These are phyloP conservation scores for Cutaneotrichosporon curvatum DNA, from an alignment of 1,284 basidiomycete genomes.

Conservation along the genomic window DNA sequence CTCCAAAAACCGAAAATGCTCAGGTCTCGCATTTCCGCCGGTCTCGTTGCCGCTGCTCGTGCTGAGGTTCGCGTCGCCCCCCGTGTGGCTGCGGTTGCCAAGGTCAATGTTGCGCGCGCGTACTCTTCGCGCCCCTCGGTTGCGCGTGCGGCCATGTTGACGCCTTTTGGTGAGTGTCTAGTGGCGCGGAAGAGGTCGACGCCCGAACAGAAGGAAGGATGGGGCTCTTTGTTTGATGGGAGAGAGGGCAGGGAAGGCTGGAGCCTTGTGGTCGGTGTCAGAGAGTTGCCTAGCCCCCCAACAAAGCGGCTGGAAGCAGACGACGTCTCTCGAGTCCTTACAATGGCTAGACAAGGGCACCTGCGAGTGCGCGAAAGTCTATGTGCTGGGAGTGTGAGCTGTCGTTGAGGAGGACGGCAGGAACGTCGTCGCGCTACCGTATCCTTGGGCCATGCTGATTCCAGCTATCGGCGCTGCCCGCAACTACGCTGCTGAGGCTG, in stretches of 20 bases:
- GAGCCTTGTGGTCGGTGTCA: too few relatives aligned
- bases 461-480: constrained; percentile 22
- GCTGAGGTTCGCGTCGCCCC: constrained; percentile 21
- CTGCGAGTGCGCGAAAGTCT: too few relatives aligned
- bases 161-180: constrained; percentile 4
- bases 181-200: background rate
- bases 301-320: too few relatives aligned
- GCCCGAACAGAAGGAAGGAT: too few relatives aligned
- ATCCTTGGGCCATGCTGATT: background rate
- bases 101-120: constrained; percentile 7
- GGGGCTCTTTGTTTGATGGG: too few relatives aligned
- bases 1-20: constrained; percentile 19
- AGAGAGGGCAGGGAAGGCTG: too few relatives aligned
- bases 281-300: too few relatives aligned
- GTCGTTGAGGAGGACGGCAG: too few relatives aligned
- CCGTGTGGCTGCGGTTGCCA: constrained; percentile 6
- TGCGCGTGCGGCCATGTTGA: constrained; percentile 13
- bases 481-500: constrained; percentile 55
- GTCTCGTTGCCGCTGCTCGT: constrained; percentile 23
- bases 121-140: constrained; percentile 11
- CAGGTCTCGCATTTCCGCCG: constrained; percentile 27
- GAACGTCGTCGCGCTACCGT: too few relatives aligned
- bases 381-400: too few relatives aligned
- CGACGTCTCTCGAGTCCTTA: too few relatives aligned
- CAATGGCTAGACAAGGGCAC: too few relatives aligned